Percentiles rank a stretch among this genome's conserved stretches.
phyloP scores from a whole-genome alignment of 148 eudicot species.

The Camellia granthamiana region DNA sequence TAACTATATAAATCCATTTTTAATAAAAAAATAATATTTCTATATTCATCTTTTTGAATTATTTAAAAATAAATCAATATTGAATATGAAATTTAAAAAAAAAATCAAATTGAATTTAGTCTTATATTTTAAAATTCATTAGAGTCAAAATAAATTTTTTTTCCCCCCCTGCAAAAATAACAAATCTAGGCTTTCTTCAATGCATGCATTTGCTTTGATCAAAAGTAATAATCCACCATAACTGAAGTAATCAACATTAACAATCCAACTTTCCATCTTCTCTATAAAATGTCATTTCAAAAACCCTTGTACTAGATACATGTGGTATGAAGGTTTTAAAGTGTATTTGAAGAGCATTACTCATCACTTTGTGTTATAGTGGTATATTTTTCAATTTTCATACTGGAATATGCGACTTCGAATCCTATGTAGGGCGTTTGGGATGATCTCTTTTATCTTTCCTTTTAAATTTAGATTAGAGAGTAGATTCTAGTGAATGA shows the following conservation, averaged over 20 bases:
- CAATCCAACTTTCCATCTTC: too few species aligned
- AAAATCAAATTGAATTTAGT: too few species aligned
- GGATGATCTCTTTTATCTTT: background rate
- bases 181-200: background rate
- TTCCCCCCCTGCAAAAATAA: background rate
- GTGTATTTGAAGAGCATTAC: background rate
- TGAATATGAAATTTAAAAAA: too few species aligned
- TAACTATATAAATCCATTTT: too few species aligned
- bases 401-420: background rate
- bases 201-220: background rate
- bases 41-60: too few species aligned
- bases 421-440: background rate
- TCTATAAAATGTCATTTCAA: too few species aligned
- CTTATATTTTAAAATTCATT: too few species aligned
- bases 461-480: too few species aligned
- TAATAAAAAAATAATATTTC: too few species aligned
- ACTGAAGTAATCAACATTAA: background rate
- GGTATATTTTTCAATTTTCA: background rate
- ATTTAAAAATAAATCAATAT: too few species aligned
- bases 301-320: background rate
- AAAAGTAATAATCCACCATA: background rate
- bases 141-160: background rate
- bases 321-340: background rate
- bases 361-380: background rate
- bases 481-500: background rate